A percentile compares a stretch with the other conserved stretches of the same genome.
Evolutionary conservation across 1,284 basidiomycete species (phyloP).

Genomic region (Neolentinus lepideus): DNA sequence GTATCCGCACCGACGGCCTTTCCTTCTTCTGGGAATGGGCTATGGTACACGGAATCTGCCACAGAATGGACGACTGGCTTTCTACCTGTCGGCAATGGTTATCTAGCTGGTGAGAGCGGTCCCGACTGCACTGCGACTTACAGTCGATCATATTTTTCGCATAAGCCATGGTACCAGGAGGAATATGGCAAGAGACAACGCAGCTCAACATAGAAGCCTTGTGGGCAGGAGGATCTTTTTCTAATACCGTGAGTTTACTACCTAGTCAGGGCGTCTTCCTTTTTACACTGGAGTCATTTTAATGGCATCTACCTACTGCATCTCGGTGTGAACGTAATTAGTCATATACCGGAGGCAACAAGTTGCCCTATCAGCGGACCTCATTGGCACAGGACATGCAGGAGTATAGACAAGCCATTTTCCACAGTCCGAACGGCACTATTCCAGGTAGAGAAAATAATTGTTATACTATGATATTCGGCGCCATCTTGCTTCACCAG

Average conservation of each 20-base stretch:
- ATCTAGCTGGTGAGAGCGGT: slow-evolving; percentile 46
- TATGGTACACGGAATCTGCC: slow-evolving; percentile 58
- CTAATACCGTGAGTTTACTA: slow-evolving; percentile 47
- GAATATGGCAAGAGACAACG: slow-evolving; percentile 47
- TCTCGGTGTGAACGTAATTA: slow-evolving; percentile 15
- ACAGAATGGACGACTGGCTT: slow-evolving; percentile 48
- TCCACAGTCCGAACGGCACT: slow-evolving; percentile 49
- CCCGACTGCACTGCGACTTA: background rate
- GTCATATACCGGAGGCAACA: slow-evolving; percentile 71
- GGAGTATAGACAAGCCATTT: slow-evolving; percentile 47
- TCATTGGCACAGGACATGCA: slow-evolving; percentile 44
- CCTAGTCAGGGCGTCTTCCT: too few species aligned
- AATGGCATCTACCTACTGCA: background rate
- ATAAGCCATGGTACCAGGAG: slow-evolving; percentile 60
- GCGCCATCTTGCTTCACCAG: slow-evolving; percentile 24
- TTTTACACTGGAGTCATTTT: too few species aligned
- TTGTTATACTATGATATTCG: background rate
- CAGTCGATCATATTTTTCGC: background rate
- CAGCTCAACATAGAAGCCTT: slow-evolving; percentile 70
- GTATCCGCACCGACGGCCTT: slow-evolving; percentile 40
- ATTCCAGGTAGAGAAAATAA: slow-evolving; percentile 36
- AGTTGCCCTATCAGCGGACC: slow-evolving; percentile 34
- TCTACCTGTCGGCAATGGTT: slow-evolving; percentile 70
- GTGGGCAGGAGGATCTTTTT: slow-evolving; percentile 70
- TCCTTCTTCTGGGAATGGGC: slow-evolving; percentile 62